Evolutionary conservation across 2,329 filamentous ascomycete species (phyloP).

Genomic region (Claviceps spartinae): DNA sequence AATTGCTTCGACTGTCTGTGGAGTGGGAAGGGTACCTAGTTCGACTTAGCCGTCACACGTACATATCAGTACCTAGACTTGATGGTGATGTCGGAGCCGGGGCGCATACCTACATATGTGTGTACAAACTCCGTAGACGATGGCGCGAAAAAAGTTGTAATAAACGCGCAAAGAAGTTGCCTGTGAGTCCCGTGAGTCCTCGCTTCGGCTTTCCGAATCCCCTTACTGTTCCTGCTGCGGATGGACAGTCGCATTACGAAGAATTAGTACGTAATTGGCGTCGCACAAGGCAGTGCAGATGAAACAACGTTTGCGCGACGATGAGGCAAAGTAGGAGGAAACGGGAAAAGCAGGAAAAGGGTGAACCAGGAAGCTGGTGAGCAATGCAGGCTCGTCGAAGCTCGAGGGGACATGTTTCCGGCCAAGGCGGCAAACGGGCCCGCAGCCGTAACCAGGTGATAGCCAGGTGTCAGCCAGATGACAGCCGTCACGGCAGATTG

Average conservation of each 20-base stretch:
- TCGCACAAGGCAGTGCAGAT: background rate
- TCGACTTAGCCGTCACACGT: background rate
- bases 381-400: no score
- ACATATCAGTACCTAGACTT: background rate
- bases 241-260: background rate
- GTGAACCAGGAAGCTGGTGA: background rate
- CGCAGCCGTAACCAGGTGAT: background rate
- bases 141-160: no score
- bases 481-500: background rate
- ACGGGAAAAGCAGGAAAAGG: background rate
- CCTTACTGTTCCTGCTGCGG: background rate
- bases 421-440: background rate
- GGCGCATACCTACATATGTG: background rate
- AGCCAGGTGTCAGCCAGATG: background rate
- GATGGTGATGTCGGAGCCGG: background rate
- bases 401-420: background rate
- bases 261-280: background rate
- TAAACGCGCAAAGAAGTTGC: no score
- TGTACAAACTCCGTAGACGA: background rate
- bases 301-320: background rate
- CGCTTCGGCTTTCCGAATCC: background rate
- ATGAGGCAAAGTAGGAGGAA: background rate
- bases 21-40: background rate
- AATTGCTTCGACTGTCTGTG: background rate
- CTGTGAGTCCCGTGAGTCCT: no score